Evolutionary conservation across 2,329 filamentous ascomycete genomes (phyloP).

Genomic region (Alternaria longipes): DNA sequence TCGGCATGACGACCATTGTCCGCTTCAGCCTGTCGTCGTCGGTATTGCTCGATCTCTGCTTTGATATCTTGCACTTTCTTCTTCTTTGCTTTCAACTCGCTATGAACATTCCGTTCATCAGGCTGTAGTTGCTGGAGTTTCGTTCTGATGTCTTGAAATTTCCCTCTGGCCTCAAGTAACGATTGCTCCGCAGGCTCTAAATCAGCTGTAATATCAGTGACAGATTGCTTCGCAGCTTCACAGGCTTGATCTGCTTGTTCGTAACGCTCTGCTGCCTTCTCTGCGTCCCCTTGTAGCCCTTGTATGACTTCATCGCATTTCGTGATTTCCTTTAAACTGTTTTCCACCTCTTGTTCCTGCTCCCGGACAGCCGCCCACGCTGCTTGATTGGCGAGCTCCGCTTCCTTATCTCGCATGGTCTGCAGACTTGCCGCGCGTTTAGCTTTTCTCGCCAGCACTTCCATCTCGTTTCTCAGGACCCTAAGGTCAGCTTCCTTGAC

Average conservation of each 20-base stretch:
- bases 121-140: constrained; percentile 62
- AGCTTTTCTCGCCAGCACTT: constrained; percentile 71
- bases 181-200: constrained; percentile 58
- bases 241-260: constrained; percentile 55
- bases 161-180: constrained; percentile 60
- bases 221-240: constrained; percentile 47
- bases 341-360: constrained; percentile 65
- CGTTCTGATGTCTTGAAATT: constrained; percentile 63
- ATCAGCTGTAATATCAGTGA: constrained; percentile 47
- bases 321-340: constrained; percentile 40
- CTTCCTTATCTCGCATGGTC: constrained; percentile 68
- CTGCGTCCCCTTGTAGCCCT: constrained; percentile 56
- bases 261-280: constrained; percentile 54
- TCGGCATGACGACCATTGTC: constrained; percentile 74
- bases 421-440: constrained; percentile 73
- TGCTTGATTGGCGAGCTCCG: constrained; percentile 70
- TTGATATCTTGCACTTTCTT: constrained; percentile 54
- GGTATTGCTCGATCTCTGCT: constrained; percentile 63
- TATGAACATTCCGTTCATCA: constrained; percentile 72
- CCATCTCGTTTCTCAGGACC: constrained; percentile 64
- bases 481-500: constrained; percentile 71
- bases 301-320: constrained; percentile 59
- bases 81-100: constrained; percentile 64
- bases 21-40: constrained; percentile 65
- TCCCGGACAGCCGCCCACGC: constrained; percentile 90